Evolutionary conservation across 2,329 filamentous ascomycete genomes (phyloP).

Genomic region (Monosporascus sp.): DNA sequence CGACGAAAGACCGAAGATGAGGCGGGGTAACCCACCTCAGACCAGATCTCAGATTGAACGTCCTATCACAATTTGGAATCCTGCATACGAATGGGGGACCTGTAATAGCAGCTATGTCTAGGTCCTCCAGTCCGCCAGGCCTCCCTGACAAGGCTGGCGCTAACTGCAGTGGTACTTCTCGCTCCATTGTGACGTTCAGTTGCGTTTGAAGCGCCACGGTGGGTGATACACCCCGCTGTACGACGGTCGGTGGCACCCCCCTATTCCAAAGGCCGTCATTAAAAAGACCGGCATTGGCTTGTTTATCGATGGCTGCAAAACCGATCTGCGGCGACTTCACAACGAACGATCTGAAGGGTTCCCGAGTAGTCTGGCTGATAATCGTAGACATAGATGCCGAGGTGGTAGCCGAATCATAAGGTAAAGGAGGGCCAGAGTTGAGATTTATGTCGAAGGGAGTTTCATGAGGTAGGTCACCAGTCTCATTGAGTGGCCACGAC

Average conservation of each 20-base stretch:
- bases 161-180: background rate
- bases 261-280: background rate
- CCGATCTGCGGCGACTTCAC: no score
- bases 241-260: background rate
- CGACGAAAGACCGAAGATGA: background rate
- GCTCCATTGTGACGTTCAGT: background rate
- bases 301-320: background rate
- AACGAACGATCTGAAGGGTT: no score
- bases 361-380: no score
- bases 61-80: background rate
- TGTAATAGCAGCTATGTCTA: background rate
- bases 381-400: no score
- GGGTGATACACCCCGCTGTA: background rate
- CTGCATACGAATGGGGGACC: background rate
- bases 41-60: background rate
- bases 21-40: background rate
- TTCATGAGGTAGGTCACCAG: no score
- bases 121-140: background rate
- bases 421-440: no score
- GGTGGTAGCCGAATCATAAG: no score
- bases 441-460: no score
- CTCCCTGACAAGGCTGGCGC: background rate
- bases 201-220: background rate
- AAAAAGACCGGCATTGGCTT: background rate
- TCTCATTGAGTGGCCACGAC: no score